phyloP scores from a whole-genome alignment of 2,329 filamentous ascomycete genomes.

The Penicillium capsulatum region DNA sequence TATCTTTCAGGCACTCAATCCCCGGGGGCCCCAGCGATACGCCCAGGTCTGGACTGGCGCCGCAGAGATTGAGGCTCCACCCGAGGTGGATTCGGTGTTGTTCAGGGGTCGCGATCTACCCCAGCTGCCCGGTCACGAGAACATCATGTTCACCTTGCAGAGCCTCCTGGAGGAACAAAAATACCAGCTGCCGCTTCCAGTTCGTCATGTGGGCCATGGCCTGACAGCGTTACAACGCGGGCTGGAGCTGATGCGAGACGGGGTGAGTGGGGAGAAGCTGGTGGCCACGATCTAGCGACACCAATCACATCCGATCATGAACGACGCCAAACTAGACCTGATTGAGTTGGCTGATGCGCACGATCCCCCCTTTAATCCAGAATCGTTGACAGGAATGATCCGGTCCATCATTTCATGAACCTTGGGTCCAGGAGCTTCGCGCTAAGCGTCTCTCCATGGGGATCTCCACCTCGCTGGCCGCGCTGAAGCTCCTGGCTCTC shows the following conservation, averaged over 20 bases:
- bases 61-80: constrained; percentile 20
- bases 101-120: constrained; percentile 25
- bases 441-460: too few relatives aligned
- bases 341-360: too few relatives aligned
- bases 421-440: too few relatives aligned
- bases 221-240: constrained; percentile 20
- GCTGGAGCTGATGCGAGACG: constrained; percentile 23
- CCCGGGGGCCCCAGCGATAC: constrained; percentile 28
- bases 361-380: too few relatives aligned
- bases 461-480: too few relatives aligned
- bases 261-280: constrained; percentile 31
- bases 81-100: constrained; percentile 21
- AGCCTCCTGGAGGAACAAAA: constrained; percentile 23
- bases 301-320: too few relatives aligned
- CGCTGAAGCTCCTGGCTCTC: too few relatives aligned
- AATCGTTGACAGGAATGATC: too few relatives aligned
- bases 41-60: constrained; percentile 28
- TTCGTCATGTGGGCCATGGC: constrained; percentile 27
- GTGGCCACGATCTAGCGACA: constrained; percentile 30
- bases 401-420: too few relatives aligned
- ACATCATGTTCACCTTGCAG: constrained; percentile 18
- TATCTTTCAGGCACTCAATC: constrained; percentile 25
- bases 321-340: too few relatives aligned
- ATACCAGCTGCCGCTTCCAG: constrained; percentile 27
- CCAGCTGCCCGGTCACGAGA: constrained; percentile 17